Conservation (phyloP, 805 yeast genomes). For the Teunomyces kruisii region DNA sequence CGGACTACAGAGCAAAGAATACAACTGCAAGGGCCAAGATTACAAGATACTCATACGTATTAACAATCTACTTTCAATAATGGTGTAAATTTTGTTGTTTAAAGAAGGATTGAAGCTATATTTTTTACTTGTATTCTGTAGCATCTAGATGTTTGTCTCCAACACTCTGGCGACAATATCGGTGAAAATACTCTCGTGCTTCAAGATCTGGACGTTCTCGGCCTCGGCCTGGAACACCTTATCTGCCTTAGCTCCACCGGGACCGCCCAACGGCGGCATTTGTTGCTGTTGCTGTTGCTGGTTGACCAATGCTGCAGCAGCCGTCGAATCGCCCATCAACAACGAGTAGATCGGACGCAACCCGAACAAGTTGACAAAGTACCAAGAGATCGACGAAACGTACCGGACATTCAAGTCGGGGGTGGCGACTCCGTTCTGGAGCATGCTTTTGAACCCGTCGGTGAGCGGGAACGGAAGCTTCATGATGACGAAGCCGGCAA, state of each 20-base stretch:
- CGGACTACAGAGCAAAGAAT: too few species aligned
- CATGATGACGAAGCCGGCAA: constrained; percentile 83
- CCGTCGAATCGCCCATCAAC: constrained; percentile 53
- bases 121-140: too few species aligned
- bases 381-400: constrained; percentile 95
- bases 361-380: constrained; percentile 84
- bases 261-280: constrained; percentile 45
- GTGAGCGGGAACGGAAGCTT: constrained; percentile 89
- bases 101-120: too few species aligned
- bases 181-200: constrained; percentile 51
- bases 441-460: constrained; percentile 83
- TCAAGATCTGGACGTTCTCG: constrained; percentile 66
- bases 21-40: too few species aligned
- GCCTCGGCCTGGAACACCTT: constrained; percentile 68
- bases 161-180: constrained; percentile 62
- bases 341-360: constrained; percentile 75
- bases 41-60: too few species aligned
- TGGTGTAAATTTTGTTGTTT: too few species aligned
- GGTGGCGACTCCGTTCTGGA: constrained; percentile 84
- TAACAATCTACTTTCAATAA: too few species aligned
- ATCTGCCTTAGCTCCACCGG: constrained; percentile 62
- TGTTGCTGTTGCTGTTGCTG: constrained; percentile 40
- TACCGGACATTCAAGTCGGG: constrained; percentile 85
- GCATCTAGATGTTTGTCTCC: neutral
- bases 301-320: constrained; percentile 45